Percentiles rank a stretch among this genome's conserved stretches.
Evolutionary conservation across 2,329 filamentous ascomycete genomes (phyloP).

Genomic region (Atkinsonella texensis): DNA sequence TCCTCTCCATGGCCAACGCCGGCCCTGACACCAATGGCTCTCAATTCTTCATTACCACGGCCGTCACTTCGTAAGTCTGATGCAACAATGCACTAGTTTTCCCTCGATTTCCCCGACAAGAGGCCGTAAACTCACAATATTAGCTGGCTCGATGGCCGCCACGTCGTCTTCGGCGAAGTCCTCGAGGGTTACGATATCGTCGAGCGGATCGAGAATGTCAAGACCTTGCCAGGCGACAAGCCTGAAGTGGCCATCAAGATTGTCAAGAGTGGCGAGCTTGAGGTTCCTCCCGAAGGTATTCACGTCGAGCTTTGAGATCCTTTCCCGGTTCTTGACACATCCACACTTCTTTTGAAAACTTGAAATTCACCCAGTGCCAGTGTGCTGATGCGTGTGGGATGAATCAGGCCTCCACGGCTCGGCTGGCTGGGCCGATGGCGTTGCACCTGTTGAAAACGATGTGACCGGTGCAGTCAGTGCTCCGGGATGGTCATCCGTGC

Average conservation of each 20-base stretch:
- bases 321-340: constrained; percentile 8
- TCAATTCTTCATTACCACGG: constrained; percentile 86
- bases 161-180: constrained; percentile 84
- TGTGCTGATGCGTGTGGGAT: constrained; percentile 24
- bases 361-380: constrained; percentile 14
- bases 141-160: constrained; percentile 71
- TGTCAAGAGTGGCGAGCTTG: constrained; percentile 70
- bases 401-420: constrained; percentile 18
- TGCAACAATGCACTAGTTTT: background rate
- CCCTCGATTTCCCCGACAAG: background rate
- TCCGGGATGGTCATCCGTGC: constrained; percentile 24
- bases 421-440: constrained; percentile 11
- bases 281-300: constrained; percentile 84
- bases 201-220: constrained; percentile 62
- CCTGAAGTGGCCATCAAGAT: constrained; percentile 62
- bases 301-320: constrained; percentile 66
- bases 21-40: constrained; percentile 80
- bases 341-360: constrained; percentile 1
- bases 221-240: constrained; percentile 56
- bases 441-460: constrained; percentile 7
- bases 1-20: constrained; percentile 77
- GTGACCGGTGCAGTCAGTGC: constrained; percentile 1
- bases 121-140: background rate
- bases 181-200: constrained; percentile 76
- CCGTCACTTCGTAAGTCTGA: constrained; percentile 53